A percentile compares a stretch with the other conserved stretches of the same genome.
Evolutionary conservation across 164 flowering plant genomes (phyloP).

Genomic region (Macadamia tetraphylla): DNA sequence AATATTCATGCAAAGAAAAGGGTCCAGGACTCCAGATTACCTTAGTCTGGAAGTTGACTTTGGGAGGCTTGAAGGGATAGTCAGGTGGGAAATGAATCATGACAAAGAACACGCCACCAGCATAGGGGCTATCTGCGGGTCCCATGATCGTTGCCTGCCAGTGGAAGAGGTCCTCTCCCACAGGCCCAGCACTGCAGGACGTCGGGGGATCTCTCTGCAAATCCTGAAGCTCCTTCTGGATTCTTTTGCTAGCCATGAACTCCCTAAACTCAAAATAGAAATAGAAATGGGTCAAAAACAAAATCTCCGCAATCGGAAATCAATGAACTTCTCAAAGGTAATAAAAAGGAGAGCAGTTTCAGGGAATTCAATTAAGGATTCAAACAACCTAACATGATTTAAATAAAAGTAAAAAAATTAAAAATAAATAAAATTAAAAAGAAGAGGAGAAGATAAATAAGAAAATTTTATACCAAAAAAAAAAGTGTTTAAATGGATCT

Average conservation of each 20-base stretch:
- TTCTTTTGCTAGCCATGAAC: conserved; percentile 27
- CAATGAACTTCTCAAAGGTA: too few species aligned
- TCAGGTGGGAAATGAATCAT: conserved; percentile 29
- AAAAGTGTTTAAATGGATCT: too few species aligned
- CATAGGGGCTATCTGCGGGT: conserved; percentile 24
- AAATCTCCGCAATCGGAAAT: too few species aligned
- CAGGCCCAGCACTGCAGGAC: conserved; percentile 30
- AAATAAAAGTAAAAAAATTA: too few species aligned
- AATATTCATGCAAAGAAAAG: neutral
- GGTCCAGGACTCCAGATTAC: conserved; percentile 4
- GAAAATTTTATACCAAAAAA: too few species aligned
- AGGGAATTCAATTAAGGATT: too few species aligned
- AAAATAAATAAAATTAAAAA: too few species aligned
- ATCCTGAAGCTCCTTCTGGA: conserved; percentile 30
- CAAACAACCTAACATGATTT: too few species aligned
- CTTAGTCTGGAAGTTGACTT: conserved; percentile 30
- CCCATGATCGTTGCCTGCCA: conserved; percentile 34
- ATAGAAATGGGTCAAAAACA: too few species aligned
- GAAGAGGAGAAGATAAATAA: too few species aligned
- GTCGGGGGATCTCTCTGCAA: conserved; percentile 28
- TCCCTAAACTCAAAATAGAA: conserved; percentile 3
- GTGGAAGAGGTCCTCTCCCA: conserved; percentile 28
- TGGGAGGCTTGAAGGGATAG: conserved; percentile 33
- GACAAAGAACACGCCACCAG: conserved; percentile 28
- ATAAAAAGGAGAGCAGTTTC: too few species aligned